A percentile compares a stretch with the other conserved stretches of the same genome.
Evolutionary conservation across 805 yeast species (phyloP).

Genomic region (Isabelozyma rhagii): DNA sequence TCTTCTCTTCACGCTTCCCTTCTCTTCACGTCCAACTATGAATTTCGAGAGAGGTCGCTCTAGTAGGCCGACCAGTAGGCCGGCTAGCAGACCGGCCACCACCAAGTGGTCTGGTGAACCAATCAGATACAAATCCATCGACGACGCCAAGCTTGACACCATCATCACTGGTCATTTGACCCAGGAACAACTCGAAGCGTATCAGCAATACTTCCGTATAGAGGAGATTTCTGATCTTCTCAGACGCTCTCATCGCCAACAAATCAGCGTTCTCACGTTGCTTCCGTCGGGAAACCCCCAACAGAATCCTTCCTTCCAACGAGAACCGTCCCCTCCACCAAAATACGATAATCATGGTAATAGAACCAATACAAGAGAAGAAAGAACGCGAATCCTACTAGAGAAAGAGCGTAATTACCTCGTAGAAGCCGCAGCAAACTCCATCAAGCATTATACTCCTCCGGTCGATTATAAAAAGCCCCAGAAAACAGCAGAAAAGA

Average conservation of each 20-base stretch:
- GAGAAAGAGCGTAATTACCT: slow-evolving; percentile 79
- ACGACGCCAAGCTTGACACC: slow-evolving; percentile 20
- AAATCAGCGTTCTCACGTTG: slow-evolving; percentile 40
- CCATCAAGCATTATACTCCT: slow-evolving; percentile 73
- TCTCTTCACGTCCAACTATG: neutral
- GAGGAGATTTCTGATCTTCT: slow-evolving; percentile 73
- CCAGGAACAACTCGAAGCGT: slow-evolving; percentile 74
- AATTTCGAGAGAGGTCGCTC: neutral
- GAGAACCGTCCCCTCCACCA: slow-evolving; percentile 92
- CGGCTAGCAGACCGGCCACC: neutral
- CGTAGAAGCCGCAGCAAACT: slow-evolving; percentile 69
- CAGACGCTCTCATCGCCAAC: slow-evolving; percentile 24
- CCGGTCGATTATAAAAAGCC: slow-evolving; percentile 79
- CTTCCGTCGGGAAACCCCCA: slow-evolving; percentile 38
- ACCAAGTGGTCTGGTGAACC: slow-evolving; percentile 37
- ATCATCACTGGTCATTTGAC: slow-evolving; percentile 44
- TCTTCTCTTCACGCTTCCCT: neutral
- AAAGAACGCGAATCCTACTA: slow-evolving; percentile 53
- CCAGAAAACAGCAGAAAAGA: slow-evolving; percentile 67
- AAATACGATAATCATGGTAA: slow-evolving; percentile 79
- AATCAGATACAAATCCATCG: slow-evolving; percentile 19
- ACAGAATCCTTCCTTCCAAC: slow-evolving; percentile 31
- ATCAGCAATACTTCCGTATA: slow-evolving; percentile 67
- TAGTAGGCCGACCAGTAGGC: neutral
- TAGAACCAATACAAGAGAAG: slow-evolving; percentile 81